Percentiles rank a stretch among this genome's conserved stretches.
These are phyloP conservation scores for Amniculicola lignicola DNA, from an alignment of 495 filamentous ascomycete species.

Conservation along the genomic window DNA sequence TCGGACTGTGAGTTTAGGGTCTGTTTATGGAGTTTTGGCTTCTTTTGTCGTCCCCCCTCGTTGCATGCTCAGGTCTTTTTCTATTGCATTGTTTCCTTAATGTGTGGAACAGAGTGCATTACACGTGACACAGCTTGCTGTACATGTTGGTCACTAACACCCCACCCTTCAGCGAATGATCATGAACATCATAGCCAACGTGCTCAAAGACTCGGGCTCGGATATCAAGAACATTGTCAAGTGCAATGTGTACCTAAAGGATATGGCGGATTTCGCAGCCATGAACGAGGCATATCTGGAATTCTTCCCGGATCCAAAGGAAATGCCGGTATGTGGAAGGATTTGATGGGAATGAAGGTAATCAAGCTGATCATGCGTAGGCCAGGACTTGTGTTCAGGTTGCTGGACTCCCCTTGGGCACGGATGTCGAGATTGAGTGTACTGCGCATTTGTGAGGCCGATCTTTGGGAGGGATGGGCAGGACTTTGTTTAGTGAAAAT, in stretches of 20 bases:
- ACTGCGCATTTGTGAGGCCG: constrained; percentile 51
- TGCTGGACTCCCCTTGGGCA: constrained; percentile 59
- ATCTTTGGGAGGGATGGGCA: too few species aligned
- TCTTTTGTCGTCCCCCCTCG: too few species aligned
- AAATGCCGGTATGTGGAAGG: constrained; percentile 1
- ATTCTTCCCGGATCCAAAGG: constrained; percentile 29
- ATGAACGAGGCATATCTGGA: constrained; percentile 52
- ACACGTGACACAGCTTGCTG: background rate
- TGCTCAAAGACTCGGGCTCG: constrained; percentile 63
- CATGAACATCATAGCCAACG: constrained; percentile 59
- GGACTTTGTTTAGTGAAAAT: too few species aligned
- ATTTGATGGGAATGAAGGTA: background rate
- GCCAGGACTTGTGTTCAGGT: constrained; percentile 65
- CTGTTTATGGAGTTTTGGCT: too few species aligned
- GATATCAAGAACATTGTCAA: constrained; percentile 64
- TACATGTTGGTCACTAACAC: too few species aligned
- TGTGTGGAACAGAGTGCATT: background rate
- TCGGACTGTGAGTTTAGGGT: constrained; percentile 27
- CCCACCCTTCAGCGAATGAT: constrained; percentile 42
- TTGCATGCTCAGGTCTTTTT: too few species aligned
- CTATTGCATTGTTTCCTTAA: background rate
- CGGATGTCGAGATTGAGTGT: constrained; percentile 72
- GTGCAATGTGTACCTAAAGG: constrained; percentile 65
- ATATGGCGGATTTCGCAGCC: constrained; percentile 66
- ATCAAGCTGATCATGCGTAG: background rate